Evolutionary conservation across 2,329 filamentous ascomycete species (phyloP).

Genomic region (Beauveria rudraprayagi): DNA sequence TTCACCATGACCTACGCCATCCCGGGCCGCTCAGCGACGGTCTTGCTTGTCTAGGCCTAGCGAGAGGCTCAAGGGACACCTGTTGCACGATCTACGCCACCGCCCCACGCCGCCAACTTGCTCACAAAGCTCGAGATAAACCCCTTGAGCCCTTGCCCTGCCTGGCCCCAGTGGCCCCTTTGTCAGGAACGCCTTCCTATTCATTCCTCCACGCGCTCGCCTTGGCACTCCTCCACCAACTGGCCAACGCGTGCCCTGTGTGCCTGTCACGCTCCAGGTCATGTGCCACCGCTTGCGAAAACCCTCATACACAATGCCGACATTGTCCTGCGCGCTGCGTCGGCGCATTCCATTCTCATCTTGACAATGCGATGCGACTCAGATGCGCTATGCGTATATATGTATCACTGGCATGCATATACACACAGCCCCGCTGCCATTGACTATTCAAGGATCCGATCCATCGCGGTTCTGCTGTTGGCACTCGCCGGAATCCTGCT

Average conservation of each 20-base stretch:
- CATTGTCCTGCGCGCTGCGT: not conserved
- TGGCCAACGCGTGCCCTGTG: not conserved
- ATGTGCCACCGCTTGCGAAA: not conserved
- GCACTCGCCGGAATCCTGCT: not conserved
- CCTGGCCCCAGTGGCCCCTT: no score
- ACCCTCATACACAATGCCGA: not conserved
- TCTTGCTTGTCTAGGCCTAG: not conserved
- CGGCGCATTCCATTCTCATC: not conserved
- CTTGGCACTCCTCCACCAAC: not conserved
- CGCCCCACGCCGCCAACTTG: not conserved
- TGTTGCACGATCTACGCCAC: conserved; percentile 9
- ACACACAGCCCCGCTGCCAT: not conserved
- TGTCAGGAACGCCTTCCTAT: no score
- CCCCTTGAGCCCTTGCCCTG: no score
- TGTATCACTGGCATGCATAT: not conserved
- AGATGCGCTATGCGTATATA: not conserved
- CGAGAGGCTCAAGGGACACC: not conserved
- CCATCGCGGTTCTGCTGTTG: not conserved
- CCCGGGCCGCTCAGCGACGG: not conserved
- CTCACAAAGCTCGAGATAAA: not conserved
- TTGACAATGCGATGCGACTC: not conserved
- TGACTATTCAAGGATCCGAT: not conserved
- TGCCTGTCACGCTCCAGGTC: not conserved
- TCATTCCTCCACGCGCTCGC: conserved; percentile 1
- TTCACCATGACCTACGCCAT: conserved; percentile 9